Conservation (phyloP, 2,329 filamentous ascomycete species). For the Stagonosporopsis chrysanthemi region DNA sequence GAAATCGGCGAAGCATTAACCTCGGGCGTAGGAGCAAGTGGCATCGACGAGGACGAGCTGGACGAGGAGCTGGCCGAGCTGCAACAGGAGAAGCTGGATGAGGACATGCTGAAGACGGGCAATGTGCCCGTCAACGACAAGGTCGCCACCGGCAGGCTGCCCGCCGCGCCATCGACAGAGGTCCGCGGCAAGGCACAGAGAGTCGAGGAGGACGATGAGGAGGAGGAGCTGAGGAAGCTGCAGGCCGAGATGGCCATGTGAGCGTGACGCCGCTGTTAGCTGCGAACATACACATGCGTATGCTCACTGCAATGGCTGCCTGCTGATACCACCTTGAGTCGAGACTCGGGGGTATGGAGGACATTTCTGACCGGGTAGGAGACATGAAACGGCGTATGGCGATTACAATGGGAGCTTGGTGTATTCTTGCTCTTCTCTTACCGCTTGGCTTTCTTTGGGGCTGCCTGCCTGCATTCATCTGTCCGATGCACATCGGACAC, state of each 20-base stretch:
- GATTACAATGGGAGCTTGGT: slow-evolving; percentile 21
- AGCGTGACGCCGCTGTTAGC: neutral
- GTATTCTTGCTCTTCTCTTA: slow-evolving; percentile 12
- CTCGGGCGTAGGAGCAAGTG: slow-evolving; percentile 68
- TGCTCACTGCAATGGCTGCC: neutral
- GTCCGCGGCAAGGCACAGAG: slow-evolving; percentile 35
- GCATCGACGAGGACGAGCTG: slow-evolving; percentile 85
- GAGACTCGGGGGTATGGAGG: neutral
- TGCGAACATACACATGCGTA: neutral
- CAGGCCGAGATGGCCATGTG: slow-evolving; percentile 98
- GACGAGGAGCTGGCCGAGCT: slow-evolving; percentile 84
- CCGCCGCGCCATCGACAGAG: slow-evolving; percentile 75
- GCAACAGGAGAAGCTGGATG: slow-evolving; percentile 91
- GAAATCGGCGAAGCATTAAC: slow-evolving; percentile 91
- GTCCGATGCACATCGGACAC: neutral
- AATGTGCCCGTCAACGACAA: slow-evolving; percentile 81
- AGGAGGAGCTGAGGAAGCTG: slow-evolving; percentile 89
- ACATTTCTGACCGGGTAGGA: neutral
- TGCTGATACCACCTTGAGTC: neutral
- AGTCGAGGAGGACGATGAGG: slow-evolving; percentile 87
- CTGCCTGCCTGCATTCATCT: slow-evolving; percentile 1
- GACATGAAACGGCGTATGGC: slow-evolving; percentile 29
- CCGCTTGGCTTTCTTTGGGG: slow-evolving; percentile 14
- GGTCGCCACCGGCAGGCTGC: slow-evolving; percentile 71
- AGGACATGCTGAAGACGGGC: slow-evolving; percentile 91